Evolutionary conservation across 768 basidiomycete species (phyloP), one percentile per base, ranked within the genome.

Genomic region (Artomyces pyxidatus): DNA sequence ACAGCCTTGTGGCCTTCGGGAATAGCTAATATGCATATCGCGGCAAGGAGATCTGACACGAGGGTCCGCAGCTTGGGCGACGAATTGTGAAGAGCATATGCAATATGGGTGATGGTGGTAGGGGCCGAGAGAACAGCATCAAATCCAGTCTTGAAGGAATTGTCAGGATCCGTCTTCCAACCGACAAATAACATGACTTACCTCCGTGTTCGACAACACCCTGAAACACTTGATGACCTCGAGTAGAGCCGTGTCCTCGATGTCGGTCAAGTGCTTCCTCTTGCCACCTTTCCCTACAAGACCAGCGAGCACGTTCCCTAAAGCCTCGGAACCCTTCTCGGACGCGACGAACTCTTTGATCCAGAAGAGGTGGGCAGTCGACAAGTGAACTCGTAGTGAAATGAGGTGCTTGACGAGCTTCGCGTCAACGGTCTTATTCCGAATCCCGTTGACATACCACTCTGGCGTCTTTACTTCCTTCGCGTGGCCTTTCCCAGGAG

Each of bases 161-260:
- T n/a, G n/a, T n/a, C n/a, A n/a, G n/a, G n/a, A n/a, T n/a, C n/a
- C n/a, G n/a, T n/a, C n/a, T n/a, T n/a, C n/a, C n/a, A n/a, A n/a
- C n/a, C n/a, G 8, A 30, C 42, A 60, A 38, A 59, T 29, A 17
- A 53, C 37, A 39, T 55, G 26, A 48, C 81, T 61, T 58, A 90
- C 92, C 66, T 87, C 80, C 1, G 85, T 94, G 58, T 96, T 96
- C 54, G 93, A 68, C 16, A 97, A 65, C 0, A 85, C 85, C 35
- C 91, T 72, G 21, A 96, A 65, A 61, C 88, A 92, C 60, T 83
- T 88, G 54, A 90, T 72, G 21, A 83, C 63, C 61, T 95, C 91
- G 26, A 84, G 58, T 23, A 93, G 67, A 1, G 84, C 78, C 2
- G 74, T 76, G 11, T 74, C 76, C 60, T 90, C 87, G 23, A 76